phyloP scores from a whole-genome alignment of 371 early-diverging fungal species.

The Apophysomyces ossiformis region DNA sequence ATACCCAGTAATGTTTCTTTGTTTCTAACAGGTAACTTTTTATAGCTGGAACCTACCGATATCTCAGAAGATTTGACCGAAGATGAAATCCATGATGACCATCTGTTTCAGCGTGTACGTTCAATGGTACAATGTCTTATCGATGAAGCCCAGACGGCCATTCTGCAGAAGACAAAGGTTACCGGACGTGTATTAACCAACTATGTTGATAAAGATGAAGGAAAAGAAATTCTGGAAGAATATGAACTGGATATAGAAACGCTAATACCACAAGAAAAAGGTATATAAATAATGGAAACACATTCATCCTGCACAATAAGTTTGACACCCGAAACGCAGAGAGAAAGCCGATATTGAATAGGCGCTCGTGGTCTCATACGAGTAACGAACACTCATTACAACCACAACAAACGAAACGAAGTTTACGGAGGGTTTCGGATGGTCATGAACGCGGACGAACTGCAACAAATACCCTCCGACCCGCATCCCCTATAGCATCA shows the following conservation, averaged over 20 bases:
- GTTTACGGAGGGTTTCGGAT: neutral
- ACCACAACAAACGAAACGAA: neutral
- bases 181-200: constrained; percentile 27
- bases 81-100: constrained; percentile 42
- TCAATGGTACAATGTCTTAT: constrained; percentile 39
- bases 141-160: constrained; percentile 49
- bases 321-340: neutral
- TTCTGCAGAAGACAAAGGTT: constrained; percentile 32
- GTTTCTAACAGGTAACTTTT: neutral
- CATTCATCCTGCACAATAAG: neutral
- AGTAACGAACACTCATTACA: neutral
- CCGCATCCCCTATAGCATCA: neutral
- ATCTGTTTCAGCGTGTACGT: constrained; percentile 40
- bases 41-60: constrained; percentile 5
- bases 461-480: neutral
- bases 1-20: neutral
- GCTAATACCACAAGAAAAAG: neutral
- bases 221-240: neutral
- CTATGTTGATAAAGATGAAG: constrained; percentile 14
- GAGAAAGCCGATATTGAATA: constrained; percentile 8
- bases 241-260: constrained; percentile 1
- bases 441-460: constrained; percentile 1
- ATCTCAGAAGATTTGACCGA: constrained; percentile 25
- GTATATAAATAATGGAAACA: constrained; percentile 3
- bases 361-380: constrained; percentile 11